Conservation (phyloP, 768 basidiomycete genomes). For the Phlebiopsis flavidoalba region DNA sequence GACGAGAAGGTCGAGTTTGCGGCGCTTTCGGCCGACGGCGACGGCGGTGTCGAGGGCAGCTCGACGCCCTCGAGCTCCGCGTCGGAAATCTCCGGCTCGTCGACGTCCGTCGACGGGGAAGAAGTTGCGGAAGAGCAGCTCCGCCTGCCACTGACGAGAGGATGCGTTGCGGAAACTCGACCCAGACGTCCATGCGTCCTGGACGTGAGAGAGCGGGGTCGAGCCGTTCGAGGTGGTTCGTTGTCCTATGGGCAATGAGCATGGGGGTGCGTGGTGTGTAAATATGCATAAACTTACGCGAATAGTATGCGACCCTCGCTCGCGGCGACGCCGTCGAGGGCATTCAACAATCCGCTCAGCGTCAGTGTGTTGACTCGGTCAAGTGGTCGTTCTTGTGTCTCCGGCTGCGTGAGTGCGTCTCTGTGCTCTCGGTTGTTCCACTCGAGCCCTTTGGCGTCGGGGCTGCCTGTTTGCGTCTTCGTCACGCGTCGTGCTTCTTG, state of each 20-base stretch:
- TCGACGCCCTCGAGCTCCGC: constrained; percentile 45
- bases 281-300: constrained; percentile 51
- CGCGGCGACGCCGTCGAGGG: constrained; percentile 82
- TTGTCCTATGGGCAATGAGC: constrained; percentile 46
- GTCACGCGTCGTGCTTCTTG: constrained; percentile 66
- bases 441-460: constrained; percentile 35
- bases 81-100: constrained; percentile 28
- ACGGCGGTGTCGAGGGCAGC: constrained; percentile 28
- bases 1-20: constrained; percentile 44
- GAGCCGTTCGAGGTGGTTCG: constrained; percentile 86
- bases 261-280: constrained; percentile 1
- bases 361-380: constrained; percentile 80
- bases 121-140: constrained; percentile 84
- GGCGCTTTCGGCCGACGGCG: constrained; percentile 32
- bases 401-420: constrained; percentile 32
- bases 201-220: constrained; percentile 91
- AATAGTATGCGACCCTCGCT: constrained; percentile 86
- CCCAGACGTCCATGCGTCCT: constrained; percentile 89
- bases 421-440: constrained; percentile 27
- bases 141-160: constrained; percentile 81
- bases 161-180: constrained; percentile 87
- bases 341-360: constrained; percentile 77
- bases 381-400: constrained; percentile 50
- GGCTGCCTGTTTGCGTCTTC: constrained; percentile 43
- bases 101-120: constrained; percentile 72